Evolutionary conservation across 164 flowering plant genomes (phyloP).

Genomic region (Vitis amurensis): DNA sequence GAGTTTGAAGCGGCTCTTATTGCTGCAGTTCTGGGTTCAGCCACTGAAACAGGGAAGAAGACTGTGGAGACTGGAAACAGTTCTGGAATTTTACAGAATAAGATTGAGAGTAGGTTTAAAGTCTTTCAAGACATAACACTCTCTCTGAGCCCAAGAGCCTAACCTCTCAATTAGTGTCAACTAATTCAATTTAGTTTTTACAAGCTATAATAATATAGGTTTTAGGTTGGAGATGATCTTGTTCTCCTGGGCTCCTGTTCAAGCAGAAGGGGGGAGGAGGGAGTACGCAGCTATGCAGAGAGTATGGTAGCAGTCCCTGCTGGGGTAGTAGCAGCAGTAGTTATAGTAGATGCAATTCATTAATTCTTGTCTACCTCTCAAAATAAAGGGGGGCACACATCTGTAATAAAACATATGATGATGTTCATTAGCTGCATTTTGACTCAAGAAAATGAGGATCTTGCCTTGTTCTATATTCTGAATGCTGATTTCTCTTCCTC

Average conservation of each 20-base stretch:
- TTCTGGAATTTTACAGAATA: conserved; percentile 20
- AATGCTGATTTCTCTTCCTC: neutral
- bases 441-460: neutral
- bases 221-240: conserved; percentile 78
- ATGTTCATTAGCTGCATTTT: neutral
- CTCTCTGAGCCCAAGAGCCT: conserved; percentile 75
- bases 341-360: neutral
- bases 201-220: neutral
- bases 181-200: neutral
- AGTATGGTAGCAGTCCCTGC: too few species aligned
- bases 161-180: conserved; percentile 9
- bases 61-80: conserved; percentile 3
- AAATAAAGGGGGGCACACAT: neutral
- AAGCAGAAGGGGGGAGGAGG: neutral
- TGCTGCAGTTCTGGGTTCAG: conserved; percentile 67
- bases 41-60: conserved; percentile 22
- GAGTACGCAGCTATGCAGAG: neutral
- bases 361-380: neutral
- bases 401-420: neutral
- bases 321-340: neutral
- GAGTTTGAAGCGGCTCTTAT: conserved; percentile 88
- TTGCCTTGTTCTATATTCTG: neutral
- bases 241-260: conserved; percentile 57
- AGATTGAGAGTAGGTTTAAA: conserved; percentile 75
- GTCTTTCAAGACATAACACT: conserved; percentile 84